Conservation (phyloP, 768 basidiomycete species). For the Rhodotorula sphaerocarpa region DNA sequence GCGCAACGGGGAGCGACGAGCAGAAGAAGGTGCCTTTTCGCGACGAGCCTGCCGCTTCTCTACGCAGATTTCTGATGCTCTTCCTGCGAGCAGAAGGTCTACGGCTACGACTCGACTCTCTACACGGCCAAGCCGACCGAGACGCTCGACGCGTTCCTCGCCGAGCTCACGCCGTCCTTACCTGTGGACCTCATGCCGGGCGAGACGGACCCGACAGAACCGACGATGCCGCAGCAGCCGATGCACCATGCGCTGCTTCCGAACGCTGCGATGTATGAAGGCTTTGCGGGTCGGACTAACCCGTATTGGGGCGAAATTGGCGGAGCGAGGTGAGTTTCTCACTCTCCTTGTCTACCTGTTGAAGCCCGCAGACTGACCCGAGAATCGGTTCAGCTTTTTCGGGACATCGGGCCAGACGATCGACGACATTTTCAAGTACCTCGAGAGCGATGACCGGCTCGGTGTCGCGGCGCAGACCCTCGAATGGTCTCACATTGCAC, state of each 20-base stretch:
- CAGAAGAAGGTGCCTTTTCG: slow-evolving; percentile 17
- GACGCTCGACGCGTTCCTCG: slow-evolving; percentile 59
- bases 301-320: slow-evolving; percentile 71
- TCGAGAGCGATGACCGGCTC: slow-evolving; percentile 58
- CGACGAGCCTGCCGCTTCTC: not conserved
- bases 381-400: slow-evolving; percentile 55
- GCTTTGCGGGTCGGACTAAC: slow-evolving; percentile 75
- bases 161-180: slow-evolving; percentile 66
- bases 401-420: slow-evolving; percentile 87
- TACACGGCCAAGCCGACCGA: slow-evolving; percentile 70
- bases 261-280: slow-evolving; percentile 50
- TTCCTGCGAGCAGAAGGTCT: slow-evolving; percentile 51
- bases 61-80: not conserved
- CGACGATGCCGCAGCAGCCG: slow-evolving; percentile 85
- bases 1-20: slow-evolving; percentile 44
- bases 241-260: slow-evolving; percentile 82
- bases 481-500: slow-evolving; percentile 92
- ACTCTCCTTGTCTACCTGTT: not conserved
- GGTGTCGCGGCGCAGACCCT: slow-evolving; percentile 70
- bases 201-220: slow-evolving; percentile 73
- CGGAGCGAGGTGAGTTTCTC: slow-evolving; percentile 46
- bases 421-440: slow-evolving; percentile 91
- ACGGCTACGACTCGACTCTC: slow-evolving; percentile 56
- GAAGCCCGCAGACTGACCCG: not conserved
- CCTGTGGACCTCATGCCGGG: slow-evolving; percentile 86